phyloP scores from a whole-genome alignment of 2,329 filamentous ascomycete species.

The Cladosporium sp. region DNA sequence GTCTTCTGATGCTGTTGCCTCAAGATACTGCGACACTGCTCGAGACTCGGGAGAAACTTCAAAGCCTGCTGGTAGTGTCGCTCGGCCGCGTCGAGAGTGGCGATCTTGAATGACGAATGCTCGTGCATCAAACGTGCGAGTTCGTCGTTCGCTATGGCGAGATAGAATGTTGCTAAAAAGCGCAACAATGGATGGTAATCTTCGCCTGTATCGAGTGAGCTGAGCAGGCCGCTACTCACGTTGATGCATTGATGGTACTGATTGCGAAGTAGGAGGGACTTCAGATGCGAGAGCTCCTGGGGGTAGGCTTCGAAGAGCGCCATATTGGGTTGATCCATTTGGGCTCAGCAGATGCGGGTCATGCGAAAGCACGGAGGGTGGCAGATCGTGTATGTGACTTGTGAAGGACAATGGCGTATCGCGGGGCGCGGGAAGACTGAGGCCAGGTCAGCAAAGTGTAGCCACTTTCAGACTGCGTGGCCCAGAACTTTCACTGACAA shows the following conservation, averaged over 20 bases:
- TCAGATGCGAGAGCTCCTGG: conserved; percentile 28
- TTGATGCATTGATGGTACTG: conserved; percentile 31
- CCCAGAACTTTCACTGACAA: too few species aligned
- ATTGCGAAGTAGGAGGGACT: conserved; percentile 25
- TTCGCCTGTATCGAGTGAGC: conserved; percentile 1
- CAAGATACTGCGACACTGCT: not conserved
- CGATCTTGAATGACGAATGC: conserved; percentile 43
- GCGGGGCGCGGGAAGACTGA: too few species aligned
- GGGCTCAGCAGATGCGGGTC: too few species aligned
- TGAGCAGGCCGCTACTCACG: conserved; percentile 25
- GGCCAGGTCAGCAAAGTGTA: too few species aligned
- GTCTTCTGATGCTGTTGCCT: not conserved
- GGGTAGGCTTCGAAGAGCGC: conserved; percentile 16
- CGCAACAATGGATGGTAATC: conserved; percentile 19
- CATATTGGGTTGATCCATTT: not conserved
- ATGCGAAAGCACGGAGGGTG: too few species aligned
- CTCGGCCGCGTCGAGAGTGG: conserved; percentile 38
- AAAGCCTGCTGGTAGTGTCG: conserved; percentile 31
- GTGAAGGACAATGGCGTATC: too few species aligned
- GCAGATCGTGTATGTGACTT: too few species aligned
- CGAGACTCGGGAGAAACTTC: not conserved
- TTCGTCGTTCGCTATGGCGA: conserved; percentile 43
- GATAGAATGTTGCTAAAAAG: conserved; percentile 44
- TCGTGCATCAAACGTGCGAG: conserved; percentile 45
- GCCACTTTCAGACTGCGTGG: too few species aligned